Base-by-base conservation (phyloP, 1,284 basidiomycete species). In the Ceratobasidium sp. region DNA sequence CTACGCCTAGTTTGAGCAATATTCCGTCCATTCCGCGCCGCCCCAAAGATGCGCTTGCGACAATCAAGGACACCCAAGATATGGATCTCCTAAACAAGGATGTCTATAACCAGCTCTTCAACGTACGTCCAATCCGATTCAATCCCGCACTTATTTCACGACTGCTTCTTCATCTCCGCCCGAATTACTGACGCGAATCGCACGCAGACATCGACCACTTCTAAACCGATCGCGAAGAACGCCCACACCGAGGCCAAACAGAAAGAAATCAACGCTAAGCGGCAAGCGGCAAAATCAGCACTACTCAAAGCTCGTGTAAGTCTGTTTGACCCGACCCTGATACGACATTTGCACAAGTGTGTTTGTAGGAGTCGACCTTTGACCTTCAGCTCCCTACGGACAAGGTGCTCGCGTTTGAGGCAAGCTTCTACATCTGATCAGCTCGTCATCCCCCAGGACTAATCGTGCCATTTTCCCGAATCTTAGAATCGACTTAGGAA, bases 381-480 rank as follows among this genome's bases (percentile, higher is more conserved):
- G 65, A 69, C 53, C 41, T 69, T 14, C 65, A 69, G 28, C 65
- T 69, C 57, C 65, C 65, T 10, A 69, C 65, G 32, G 65, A 69
- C 41, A 69, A 69, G 39, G 65, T 69, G 16, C 65, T 69, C 45
- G 65, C 65, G 52, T 69, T 69, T 46, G 65, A 69, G 65, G 65
- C 26, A 57, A 57, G 65, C 43, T 69, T 55, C 62, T 18, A 12
- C 43, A n/a, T 32, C 34, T 34, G 39, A 34, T 65, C 18, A 6
- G 3, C 60, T 46, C 36, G 32, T 36, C 26, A 28, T 28, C 9
- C 43, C 6, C 6, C 46, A 46, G 16, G 48, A 34, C 45, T 39
- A 41, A 23, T 46, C 12, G 6, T 18, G n/a, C 21, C n/a, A 14
- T 39, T 18, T 32, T 64, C 60, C 30, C 41, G 30, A 3, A 59